Base-by-base conservation (phyloP, 2,329 filamentous ascomycete species). In the Graphilbum fragrans region DNA sequence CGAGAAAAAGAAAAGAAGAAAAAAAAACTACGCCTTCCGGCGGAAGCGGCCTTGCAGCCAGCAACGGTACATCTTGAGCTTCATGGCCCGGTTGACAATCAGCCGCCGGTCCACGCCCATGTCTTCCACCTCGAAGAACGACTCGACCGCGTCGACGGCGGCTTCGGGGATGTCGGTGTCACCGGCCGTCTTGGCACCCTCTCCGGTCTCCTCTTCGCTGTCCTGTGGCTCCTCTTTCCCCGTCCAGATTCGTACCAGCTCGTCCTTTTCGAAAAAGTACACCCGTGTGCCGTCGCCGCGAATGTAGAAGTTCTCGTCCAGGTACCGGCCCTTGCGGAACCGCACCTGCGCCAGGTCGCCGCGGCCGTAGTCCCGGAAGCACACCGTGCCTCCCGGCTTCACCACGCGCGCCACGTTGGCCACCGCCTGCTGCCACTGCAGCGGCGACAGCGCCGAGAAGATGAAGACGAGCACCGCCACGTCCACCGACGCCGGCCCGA, bases 21-120 rank as follows among this genome's bases (percentile, higher is more conserved):
- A n/a, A 12, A 27, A 27, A 7, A 27, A 27, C 14, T 34, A 34
- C n/a, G 25, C 25, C 25, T 34, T 70, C 64, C 88, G 90, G 53
- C 70, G 76, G 59, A 92, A 93, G 4, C 78, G 76, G 23, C 83
- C 86, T 61, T 93, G 86, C 58, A 93, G 76, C 87, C 92, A 98
- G 66, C 90, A 96, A 46, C 92, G 78, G 62, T 96, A 96, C 92
- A 98, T 98, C 65, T 96, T 98, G 38, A 94, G 68, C 62, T 87
- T 82, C 54, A 81, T 76, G 41, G 88, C 85, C 49, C 92, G 77
- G 59, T 98, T 98, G 42, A 98, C 86, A 42, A 98, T 71, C 66
- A 98, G 72, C 45, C 92, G 78, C 49, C 86, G 79, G 58, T 98
- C 92, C 42, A 90, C 73, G 21, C 82, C 92, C 29, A 96, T 71